A percentile compares a stretch with the other conserved stretches of the same genome.
Evolutionary conservation across 106 monocot genomes (phyloP).

Genomic region (Dendrobium nobile): DNA sequence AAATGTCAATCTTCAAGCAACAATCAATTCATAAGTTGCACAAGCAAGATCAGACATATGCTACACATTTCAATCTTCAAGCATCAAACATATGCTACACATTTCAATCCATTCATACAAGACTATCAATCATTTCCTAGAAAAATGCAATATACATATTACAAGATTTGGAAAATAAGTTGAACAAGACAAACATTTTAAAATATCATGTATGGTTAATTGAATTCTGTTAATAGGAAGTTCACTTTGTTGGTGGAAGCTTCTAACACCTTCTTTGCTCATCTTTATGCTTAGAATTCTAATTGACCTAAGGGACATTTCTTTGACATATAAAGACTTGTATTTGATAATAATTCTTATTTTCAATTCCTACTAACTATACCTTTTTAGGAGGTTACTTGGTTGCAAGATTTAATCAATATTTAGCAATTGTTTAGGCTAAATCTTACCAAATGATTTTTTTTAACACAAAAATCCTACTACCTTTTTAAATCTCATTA

Average conservation of each 20-base stretch:
- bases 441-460: no score
- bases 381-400: no score
- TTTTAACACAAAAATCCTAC: no score
- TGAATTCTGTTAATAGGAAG: not conserved
- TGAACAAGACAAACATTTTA: not conserved
- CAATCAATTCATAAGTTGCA: not conserved
- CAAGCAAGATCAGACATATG: not conserved
- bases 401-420: no score
- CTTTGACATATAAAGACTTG: not conserved
- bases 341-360: not conserved
- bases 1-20: not conserved
- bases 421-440: no score
- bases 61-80: not conserved
- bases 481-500: no score
- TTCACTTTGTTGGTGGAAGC: not conserved
- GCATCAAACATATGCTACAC: not conserved
- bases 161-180: not conserved
- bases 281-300: not conserved
- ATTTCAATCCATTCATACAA: not conserved
- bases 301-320: not conserved
- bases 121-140: not conserved
- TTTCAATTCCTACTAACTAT: not conserved
- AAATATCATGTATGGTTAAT: not conserved
- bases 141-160: not conserved
- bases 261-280: not conserved